phyloP scores from a whole-genome alignment of 495 filamentous ascomycete genomes.

The Hypoxylon crocopeplum region DNA sequence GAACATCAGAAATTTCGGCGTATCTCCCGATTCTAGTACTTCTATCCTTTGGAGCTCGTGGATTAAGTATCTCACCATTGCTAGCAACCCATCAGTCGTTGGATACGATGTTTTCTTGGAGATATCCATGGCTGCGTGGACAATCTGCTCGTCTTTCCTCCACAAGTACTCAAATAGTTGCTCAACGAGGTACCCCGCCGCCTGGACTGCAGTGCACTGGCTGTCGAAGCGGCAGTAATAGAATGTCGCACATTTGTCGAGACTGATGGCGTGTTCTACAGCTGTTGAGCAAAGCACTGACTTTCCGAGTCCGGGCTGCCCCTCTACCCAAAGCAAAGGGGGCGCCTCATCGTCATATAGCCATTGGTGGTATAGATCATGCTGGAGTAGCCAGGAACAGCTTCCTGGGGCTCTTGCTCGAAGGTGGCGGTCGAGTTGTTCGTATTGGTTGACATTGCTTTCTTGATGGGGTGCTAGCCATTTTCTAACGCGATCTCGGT shows the following conservation, averaged over 20 bases:
- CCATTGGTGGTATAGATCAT: background rate
- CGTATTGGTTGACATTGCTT: background rate
- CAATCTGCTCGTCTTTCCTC: background rate
- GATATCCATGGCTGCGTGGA: background rate
- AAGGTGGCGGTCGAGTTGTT: background rate
- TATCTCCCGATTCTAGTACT: background rate
- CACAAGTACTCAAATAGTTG: background rate
- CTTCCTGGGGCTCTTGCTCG: background rate
- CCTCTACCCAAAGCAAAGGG: background rate
- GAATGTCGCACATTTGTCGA: background rate
- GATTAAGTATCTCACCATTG: background rate
- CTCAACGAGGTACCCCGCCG: background rate
- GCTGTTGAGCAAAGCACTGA: slow-evolving; percentile 4
- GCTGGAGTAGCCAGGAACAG: background rate
- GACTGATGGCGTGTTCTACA: background rate
- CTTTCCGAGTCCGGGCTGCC: background rate
- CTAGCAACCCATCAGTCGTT: background rate
- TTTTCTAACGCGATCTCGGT: background rate
- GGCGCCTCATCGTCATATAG: background rate
- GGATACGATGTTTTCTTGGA: background rate
- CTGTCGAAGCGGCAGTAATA: background rate
- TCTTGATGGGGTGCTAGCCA: background rate
- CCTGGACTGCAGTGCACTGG: background rate
- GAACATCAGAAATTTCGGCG: background rate
- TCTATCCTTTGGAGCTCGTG: background rate